These are phyloP conservation scores for Phyllosticta capitalensis DNA, from an alignment of 2,329 filamentous ascomycete genomes.

Conservation along the genomic window DNA sequence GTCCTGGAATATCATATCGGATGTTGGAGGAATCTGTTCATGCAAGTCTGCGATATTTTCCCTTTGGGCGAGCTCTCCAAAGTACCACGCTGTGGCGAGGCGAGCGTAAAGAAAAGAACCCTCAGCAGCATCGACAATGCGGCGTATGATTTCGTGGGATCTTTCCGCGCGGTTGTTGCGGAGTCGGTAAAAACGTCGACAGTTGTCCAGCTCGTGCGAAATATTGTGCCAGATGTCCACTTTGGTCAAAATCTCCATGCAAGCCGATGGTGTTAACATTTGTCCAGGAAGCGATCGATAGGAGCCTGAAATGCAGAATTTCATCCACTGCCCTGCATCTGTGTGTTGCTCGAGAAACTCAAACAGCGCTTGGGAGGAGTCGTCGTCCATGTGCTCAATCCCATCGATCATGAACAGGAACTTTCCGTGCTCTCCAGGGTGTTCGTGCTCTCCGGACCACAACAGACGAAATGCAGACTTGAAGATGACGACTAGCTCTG, in stretches of 20 bases:
- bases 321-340: not conserved
- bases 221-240: slow-evolving; percentile 9
- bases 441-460: not conserved
- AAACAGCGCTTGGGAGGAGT: not conserved
- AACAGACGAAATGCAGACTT: not conserved
- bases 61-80: slow-evolving; percentile 10
- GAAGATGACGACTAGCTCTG: slow-evolving; percentile 1
- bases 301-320: slow-evolving; percentile 5
- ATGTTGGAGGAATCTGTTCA: slow-evolving; percentile 5
- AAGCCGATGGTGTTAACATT: slow-evolving; percentile 6
- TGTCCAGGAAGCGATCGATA: not conserved
- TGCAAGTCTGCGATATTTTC: slow-evolving; percentile 12
- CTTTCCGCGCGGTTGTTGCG: not conserved
- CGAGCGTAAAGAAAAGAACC: slow-evolving; percentile 18
- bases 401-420: slow-evolving; percentile 11
- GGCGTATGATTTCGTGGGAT: not conserved
- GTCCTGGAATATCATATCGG: not conserved
- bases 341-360: not conserved
- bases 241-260: slow-evolving; percentile 7
- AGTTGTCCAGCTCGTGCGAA: not conserved
- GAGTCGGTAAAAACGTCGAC: slow-evolving; percentile 1
- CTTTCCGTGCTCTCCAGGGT: not conserved
- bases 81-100: slow-evolving; percentile 13
- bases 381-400: slow-evolving; percentile 9
- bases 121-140: slow-evolving; percentile 11